Base-by-base conservation (phyloP, 371 early-diverging fungal genomes). In the Blastocladiella emersonii region DNA sequence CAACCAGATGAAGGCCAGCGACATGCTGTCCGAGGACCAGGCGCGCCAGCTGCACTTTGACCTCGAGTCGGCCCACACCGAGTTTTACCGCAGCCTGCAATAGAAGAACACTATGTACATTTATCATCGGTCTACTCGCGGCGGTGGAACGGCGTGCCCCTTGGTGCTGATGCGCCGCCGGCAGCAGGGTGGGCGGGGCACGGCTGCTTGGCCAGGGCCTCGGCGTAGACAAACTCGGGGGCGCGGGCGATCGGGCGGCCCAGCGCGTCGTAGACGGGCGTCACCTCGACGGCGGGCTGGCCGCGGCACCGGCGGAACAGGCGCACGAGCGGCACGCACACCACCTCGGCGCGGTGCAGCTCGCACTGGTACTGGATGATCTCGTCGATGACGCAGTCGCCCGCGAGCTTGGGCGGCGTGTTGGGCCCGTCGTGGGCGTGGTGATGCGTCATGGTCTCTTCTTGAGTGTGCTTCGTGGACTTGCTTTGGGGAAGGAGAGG, bases 1-100 rank as follows among this genome's bases (percentile, higher is more conserved):
- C 59, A 91, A 96, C 69, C 74, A 84, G 23, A 92, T 92, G 93
- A 91, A 89, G 74, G 92, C 92, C 23, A 85, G 83, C 56, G 95
- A 95, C 43, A 86, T 86, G 65, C 74, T 97, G n/a, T 78, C 78
- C 25, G 86, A 85, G 36, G 90, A 92, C 44, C 93, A 97, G 71
- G 82, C 83, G 7, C 80, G 96, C 43, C 98, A 97, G 74, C 75
- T 97, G 68, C 68, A 87, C 39, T 97, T 97, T 77, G 98, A 97
- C 66, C 77, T 97, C 57, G 95, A 93, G 61, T 89, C 84, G 30
- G 74, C 83, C 13, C 79, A 84, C 63, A 76, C 74, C 39, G 82
- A 79, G 17, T 87, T 87, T 66, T 80, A 80, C 68, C 76, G 78
- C 51, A 71, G 78, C 61, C 74, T 87, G 61, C 53, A 51, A 23